Conservation (phyloP, 176 grass and related monocot species). For the Cocos nucifera region DNA sequence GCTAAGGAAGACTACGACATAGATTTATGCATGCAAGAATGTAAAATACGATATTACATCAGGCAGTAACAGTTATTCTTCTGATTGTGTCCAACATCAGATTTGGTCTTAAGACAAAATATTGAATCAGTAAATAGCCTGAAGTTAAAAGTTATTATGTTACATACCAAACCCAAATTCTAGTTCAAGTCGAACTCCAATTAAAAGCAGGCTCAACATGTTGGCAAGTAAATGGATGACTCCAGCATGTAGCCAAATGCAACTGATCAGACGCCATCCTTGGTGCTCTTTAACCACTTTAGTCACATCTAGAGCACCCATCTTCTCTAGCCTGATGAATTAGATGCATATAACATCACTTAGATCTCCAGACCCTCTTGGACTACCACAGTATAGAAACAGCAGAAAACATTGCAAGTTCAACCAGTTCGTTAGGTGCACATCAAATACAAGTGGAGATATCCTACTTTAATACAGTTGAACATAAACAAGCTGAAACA, state of each 20-base stretch:
- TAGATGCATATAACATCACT: background rate
- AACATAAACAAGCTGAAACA: no score
- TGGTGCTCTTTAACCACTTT: conserved; percentile 50
- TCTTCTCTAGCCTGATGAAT: conserved; percentile 58
- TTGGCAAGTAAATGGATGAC: conserved; percentile 76
- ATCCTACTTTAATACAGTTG: no score
- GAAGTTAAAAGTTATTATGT: background rate
- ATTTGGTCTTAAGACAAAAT: no score
- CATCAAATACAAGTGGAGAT: no score
- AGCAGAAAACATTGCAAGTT: background rate
- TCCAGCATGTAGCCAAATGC: conserved; percentile 78
- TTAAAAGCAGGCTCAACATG: conserved; percentile 60
- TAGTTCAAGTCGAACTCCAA: conserved; percentile 71
- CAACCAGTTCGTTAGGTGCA: background rate
- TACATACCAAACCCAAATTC: conserved; percentile 70
- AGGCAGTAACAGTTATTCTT: no score
- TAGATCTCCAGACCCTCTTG: background rate
- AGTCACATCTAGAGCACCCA: conserved; percentile 64
- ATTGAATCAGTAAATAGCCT: background rate
- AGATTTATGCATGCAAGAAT: no score
- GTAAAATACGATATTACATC: no score
- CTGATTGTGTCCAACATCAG: no score
- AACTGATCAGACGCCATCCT: conserved; percentile 69
- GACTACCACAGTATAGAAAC: background rate
- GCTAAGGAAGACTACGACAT: no score